A percentile compares a stretch with the other conserved stretches of the same genome.
phyloP scores from a whole-genome alignment of 2,329 filamentous ascomycete species.

The Lasiodiplodia sp. region DNA sequence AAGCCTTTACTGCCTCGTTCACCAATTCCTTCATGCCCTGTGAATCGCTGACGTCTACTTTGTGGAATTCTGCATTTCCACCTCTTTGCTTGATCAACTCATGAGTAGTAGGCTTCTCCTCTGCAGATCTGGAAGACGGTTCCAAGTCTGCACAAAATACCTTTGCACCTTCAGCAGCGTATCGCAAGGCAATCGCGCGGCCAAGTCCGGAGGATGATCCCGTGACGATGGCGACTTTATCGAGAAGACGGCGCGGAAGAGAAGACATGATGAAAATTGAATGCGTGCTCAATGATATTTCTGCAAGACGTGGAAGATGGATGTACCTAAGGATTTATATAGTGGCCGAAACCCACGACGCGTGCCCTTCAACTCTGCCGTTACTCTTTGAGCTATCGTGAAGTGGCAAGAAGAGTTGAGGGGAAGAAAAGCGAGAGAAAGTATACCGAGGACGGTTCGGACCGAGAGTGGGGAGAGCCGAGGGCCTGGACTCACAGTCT shows the following conservation, averaged over 20 bases:
- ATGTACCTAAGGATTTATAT: no score
- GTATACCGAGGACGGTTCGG: no score
- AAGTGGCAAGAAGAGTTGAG: no score
- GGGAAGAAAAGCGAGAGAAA: no score
- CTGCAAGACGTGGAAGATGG: no score
- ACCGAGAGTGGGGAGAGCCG: no score
- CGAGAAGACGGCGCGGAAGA: not conserved
- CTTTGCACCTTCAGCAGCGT: constrained; percentile 32
- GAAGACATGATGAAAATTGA: no score
- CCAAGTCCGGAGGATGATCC: constrained; percentile 44
- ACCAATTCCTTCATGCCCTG: constrained; percentile 34
- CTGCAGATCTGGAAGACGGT: not conserved
- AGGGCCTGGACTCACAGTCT: no score
- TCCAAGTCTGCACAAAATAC: constrained; percentile 35
- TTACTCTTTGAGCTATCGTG: no score
- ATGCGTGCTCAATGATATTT: no score
- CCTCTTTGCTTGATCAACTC: constrained; percentile 32
- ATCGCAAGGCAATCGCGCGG: constrained; percentile 35
- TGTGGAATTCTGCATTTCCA: constrained; percentile 34
- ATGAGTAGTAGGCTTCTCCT: constrained; percentile 19
- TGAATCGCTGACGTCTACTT: constrained; percentile 38
- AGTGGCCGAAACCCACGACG: no score
- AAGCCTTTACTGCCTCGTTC: constrained; percentile 34
- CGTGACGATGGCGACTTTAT: constrained; percentile 42
- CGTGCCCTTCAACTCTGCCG: no score